These are phyloP conservation scores for Sporobolomyces roseus DNA, from an alignment of 768 basidiomycete species.

Conservation along the genomic window DNA sequence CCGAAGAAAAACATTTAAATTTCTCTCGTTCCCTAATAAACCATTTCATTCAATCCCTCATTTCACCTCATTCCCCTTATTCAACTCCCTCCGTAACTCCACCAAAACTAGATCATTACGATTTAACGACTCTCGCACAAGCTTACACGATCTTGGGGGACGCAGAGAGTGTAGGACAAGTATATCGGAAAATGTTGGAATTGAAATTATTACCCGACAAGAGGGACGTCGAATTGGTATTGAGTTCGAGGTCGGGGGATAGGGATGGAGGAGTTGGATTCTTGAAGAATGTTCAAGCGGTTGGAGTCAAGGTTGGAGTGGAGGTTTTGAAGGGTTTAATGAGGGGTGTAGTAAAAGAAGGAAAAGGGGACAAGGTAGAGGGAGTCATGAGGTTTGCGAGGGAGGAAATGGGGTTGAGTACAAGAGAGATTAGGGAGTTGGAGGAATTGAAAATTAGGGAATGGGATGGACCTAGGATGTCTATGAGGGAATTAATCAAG, in stretches of 20 bases:
- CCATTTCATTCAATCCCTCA: background rate
- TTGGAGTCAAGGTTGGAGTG: background rate
- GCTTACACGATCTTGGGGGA: conserved; percentile 21
- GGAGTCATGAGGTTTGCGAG: background rate
- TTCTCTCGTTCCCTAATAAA: background rate
- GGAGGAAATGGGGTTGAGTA: background rate
- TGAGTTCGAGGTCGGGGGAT: background rate
- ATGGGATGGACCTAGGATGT: too few relatives aligned
- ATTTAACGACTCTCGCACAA: conserved; percentile 31
- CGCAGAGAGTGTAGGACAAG: conserved; percentile 4
- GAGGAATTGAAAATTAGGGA: too few relatives aligned
- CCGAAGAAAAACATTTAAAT: background rate
- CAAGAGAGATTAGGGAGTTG: background rate
- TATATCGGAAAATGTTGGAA: conserved; percentile 15
- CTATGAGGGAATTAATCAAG: background rate
- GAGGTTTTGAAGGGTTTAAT: background rate
- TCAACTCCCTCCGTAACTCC: background rate
- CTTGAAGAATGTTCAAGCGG: background rate
- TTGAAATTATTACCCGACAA: conserved; percentile 13
- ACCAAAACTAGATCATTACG: conserved; percentile 17
- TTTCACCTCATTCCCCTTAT: conserved; percentile 14
- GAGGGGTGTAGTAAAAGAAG: background rate
- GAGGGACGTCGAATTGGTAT: conserved; percentile 24
- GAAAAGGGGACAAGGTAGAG: background rate
- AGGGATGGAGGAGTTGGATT: background rate